Conservation (phyloP, 371 early-diverging fungal genomes). For the Rhizopus microsporus region DNA sequence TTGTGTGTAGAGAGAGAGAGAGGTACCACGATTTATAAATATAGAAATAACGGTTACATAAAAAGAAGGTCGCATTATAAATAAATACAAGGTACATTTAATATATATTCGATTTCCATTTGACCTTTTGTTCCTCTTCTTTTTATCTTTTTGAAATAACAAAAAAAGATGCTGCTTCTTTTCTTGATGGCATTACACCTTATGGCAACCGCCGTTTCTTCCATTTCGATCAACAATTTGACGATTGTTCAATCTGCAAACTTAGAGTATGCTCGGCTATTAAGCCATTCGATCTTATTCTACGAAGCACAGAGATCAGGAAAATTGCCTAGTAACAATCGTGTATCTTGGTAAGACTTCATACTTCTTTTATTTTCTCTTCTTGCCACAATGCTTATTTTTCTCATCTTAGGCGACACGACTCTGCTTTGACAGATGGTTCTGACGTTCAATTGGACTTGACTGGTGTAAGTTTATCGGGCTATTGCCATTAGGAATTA, state of each 20-base stretch:
- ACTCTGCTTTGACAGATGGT: constrained; percentile 56
- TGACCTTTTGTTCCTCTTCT: too few relatives aligned
- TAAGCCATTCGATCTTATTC: constrained; percentile 51
- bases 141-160: too few relatives aligned
- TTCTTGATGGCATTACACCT: too few relatives aligned
- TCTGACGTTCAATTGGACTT: constrained; percentile 43
- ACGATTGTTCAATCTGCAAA: constrained; percentile 13
- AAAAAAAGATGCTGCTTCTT: too few relatives aligned
- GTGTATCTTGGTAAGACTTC: constrained; percentile 44
- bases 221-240: background rate
- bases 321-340: constrained; percentile 43
- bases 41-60: too few relatives aligned
- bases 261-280: constrained; percentile 16
- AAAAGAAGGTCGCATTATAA: too few relatives aligned
- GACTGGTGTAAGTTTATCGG: constrained; percentile 30
- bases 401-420: constrained; percentile 40
- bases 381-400: background rate
- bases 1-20: too few relatives aligned
- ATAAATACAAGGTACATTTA: too few relatives aligned
- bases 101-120: too few relatives aligned
- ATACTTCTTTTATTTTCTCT: constrained; percentile 1
- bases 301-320: constrained; percentile 64
- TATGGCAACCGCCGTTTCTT: too few relatives aligned
- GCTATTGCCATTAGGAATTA: background rate
- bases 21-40: too few relatives aligned